Evolutionary conservation across 352 stramenopile genomes (phyloP).

Genomic region (Phytophthora multivora): DNA sequence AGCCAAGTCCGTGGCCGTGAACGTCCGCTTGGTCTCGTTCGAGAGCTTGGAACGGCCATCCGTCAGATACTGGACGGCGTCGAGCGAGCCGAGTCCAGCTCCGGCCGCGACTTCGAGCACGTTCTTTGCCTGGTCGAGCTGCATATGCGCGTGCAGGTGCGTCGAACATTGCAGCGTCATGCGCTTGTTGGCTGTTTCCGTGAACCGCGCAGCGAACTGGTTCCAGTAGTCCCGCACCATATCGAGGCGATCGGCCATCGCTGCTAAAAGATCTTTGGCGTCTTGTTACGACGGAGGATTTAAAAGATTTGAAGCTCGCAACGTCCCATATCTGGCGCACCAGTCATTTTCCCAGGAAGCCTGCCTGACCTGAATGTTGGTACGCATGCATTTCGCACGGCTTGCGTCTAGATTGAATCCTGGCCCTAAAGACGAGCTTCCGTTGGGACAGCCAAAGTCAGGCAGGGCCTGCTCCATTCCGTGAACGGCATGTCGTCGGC

Average conservation of each 20-base stretch:
- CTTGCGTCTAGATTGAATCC: no score
- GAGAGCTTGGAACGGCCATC: conserved; percentile 20
- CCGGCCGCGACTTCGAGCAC: conserved; percentile 60
- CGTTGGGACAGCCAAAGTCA: not conserved
- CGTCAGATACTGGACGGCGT: conserved; percentile 34
- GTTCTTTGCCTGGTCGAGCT: conserved; percentile 41
- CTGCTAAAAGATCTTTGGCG: not conserved
- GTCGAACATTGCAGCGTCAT: conserved; percentile 53
- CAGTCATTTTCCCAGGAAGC: no score
- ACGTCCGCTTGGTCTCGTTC: conserved; percentile 28
- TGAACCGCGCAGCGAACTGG: conserved; percentile 43
- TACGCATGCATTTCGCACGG: no score
- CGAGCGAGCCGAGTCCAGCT: conserved; percentile 49
- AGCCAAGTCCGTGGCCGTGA: conserved; percentile 51
- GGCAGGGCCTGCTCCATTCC: not conserved
- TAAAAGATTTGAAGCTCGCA: not conserved
- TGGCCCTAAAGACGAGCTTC: not conserved
- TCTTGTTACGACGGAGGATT: not conserved
- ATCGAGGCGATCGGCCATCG: conserved; percentile 18
- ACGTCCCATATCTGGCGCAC: not conserved
- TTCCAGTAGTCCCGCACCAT: conserved; percentile 39
- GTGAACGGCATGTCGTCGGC: not conserved
- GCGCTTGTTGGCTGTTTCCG: conserved; percentile 52
- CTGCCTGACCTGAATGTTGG: not conserved
- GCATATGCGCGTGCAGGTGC: conserved; percentile 54